phyloP scores from a whole-genome alignment of 768 basidiomycete species.

The Tulasnella sp. region DNA sequence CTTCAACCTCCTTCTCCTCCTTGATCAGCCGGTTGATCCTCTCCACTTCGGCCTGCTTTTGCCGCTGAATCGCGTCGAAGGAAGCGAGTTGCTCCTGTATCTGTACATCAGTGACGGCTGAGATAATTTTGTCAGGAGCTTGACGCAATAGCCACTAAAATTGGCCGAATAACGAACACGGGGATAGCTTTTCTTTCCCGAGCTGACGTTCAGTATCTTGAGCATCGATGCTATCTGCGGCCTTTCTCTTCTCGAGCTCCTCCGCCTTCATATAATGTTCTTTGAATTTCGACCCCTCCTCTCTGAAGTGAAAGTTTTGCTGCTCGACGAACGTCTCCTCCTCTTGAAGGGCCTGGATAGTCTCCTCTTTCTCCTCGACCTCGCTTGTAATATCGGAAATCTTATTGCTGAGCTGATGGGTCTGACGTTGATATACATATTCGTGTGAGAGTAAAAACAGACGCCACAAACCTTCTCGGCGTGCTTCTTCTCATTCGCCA shows the following conservation, averaged over 20 bases:
- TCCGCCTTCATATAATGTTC: slow-evolving; percentile 69
- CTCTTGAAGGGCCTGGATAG: slow-evolving; percentile 56
- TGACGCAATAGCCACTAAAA: not conserved
- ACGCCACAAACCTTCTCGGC: slow-evolving; percentile 53
- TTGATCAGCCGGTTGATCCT: slow-evolving; percentile 8
- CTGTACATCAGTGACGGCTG: slow-evolving; percentile 57
- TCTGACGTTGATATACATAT: too few relatives aligned
- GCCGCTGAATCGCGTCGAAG: slow-evolving; percentile 27
- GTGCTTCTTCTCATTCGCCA: slow-evolving; percentile 72
- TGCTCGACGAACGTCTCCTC: slow-evolving; percentile 16
- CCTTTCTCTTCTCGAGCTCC: slow-evolving; percentile 47
- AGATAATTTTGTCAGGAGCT: not conserved
- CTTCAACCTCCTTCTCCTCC: slow-evolving; percentile 19
- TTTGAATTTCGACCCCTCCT: slow-evolving; percentile 72
- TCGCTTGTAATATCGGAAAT: slow-evolving; percentile 46
- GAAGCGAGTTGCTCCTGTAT: slow-evolving; percentile 32
- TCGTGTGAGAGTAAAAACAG: too few relatives aligned
- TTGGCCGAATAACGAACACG: not conserved
- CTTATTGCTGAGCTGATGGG: slow-evolving; percentile 49
- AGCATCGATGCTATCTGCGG: slow-evolving; percentile 17
- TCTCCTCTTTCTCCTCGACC: slow-evolving; percentile 59
- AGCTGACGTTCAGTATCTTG: not conserved
- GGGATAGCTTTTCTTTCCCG: slow-evolving; percentile 1
- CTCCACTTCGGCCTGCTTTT: slow-evolving; percentile 17
- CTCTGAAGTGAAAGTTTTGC: slow-evolving; percentile 47